phyloP scores from a whole-genome alignment of 352 stramenopile genomes.

The Aphanomyces invadans region DNA sequence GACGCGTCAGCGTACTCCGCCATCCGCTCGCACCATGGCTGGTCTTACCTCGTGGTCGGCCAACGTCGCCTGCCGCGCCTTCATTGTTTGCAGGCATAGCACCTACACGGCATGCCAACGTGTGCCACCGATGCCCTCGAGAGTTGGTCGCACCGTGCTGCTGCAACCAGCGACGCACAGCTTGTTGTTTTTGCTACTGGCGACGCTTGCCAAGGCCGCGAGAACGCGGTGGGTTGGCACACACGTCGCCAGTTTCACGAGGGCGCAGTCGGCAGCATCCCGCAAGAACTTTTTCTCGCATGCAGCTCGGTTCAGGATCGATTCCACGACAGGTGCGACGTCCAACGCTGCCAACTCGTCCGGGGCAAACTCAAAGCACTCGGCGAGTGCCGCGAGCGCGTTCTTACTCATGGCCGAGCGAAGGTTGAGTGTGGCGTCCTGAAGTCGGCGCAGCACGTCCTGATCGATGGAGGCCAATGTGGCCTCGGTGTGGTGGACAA shows the following conservation, averaged over 20 bases:
- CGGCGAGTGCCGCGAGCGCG: constrained; percentile 44
- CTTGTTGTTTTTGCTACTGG: constrained; percentile 52
- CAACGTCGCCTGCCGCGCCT: neutral
- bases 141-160: too few species aligned
- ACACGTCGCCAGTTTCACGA: constrained; percentile 35
- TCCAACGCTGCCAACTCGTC: neutral
- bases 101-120: constrained; percentile 13
- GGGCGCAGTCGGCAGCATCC: constrained; percentile 39
- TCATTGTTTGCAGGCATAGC: constrained; percentile 14
- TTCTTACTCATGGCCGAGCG: constrained; percentile 67
- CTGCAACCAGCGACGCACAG: constrained; percentile 31
- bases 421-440: constrained; percentile 47
- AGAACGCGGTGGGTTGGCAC: constrained; percentile 41
- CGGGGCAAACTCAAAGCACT: constrained; percentile 44
- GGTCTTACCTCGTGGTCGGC: neutral
- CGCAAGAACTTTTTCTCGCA: constrained; percentile 73
- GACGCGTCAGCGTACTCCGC: neutral
- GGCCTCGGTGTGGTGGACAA: constrained; percentile 43
- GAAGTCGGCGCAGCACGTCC: constrained; percentile 33
- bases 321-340: constrained; percentile 33
- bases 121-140: too few species aligned
- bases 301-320: constrained; percentile 47
- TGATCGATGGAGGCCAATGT: constrained; percentile 25
- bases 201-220: constrained; percentile 33
- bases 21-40: neutral